Conservation (phyloP, 192 early-diverging fungal species). For the Kickxella alabastrina region DNA sequence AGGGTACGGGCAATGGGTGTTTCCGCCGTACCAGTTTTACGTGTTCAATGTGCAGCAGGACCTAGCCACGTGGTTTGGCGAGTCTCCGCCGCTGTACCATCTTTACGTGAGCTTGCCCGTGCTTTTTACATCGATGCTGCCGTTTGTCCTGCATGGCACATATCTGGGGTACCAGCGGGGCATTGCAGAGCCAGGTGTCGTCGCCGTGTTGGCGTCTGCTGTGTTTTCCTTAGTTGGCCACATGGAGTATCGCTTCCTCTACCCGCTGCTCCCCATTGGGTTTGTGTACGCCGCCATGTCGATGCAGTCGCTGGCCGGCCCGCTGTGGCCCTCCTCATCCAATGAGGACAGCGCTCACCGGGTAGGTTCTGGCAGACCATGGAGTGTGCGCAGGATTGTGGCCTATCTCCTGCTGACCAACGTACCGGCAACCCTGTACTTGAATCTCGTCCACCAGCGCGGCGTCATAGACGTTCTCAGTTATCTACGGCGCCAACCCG, state of each 20-base stretch:
- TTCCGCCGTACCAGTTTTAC: constrained; percentile 76
- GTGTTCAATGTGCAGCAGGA: constrained; percentile 75
- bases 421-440: constrained; percentile 64
- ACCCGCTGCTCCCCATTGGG: constrained; percentile 73
- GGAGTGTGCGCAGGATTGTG: constrained; percentile 6
- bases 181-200: constrained; percentile 23
- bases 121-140: constrained; percentile 71
- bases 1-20: constrained; percentile 69
- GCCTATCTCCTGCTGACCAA: constrained; percentile 61
- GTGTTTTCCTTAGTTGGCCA: constrained; percentile 79
- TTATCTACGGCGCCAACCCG: constrained; percentile 59
- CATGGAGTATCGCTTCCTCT: constrained; percentile 96
- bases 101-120: constrained; percentile 75
- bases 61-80: constrained; percentile 87
- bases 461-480: constrained; percentile 86
- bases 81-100: constrained; percentile 91
- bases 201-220: constrained; percentile 51
- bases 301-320: constrained; percentile 38
- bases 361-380: not conserved
- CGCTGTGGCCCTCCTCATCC: not conserved
- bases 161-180: constrained; percentile 17
- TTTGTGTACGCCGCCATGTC: constrained; percentile 47
- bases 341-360: not conserved
- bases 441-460: constrained; percentile 78
- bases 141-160: constrained; percentile 58